Evolutionary conservation across 129 eudicot genomes (phyloP).

Genomic region (Erigeron canadensis): DNA sequence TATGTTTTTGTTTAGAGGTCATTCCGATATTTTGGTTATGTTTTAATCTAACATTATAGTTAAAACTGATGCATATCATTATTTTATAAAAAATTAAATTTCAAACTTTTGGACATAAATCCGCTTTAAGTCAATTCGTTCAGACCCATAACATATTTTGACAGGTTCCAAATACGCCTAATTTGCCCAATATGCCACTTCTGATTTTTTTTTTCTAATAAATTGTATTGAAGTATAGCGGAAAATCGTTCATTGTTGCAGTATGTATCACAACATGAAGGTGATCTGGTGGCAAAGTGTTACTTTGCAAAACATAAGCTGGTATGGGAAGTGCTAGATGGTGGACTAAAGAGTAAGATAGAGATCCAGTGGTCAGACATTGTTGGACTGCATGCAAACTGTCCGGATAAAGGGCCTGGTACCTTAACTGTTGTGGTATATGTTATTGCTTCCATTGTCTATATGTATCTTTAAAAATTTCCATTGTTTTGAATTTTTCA

Average conservation of each 20-base stretch:
- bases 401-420: constrained; percentile 59
- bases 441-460: neutral
- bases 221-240: constrained; percentile 9
- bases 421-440: constrained; percentile 60
- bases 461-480: too few relatives aligned
- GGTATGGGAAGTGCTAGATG: constrained; percentile 89
- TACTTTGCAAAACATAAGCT: constrained; percentile 91
- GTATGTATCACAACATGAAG: constrained; percentile 65
- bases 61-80: too few relatives aligned
- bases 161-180: too few relatives aligned
- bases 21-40: neutral
- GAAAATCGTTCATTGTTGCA: constrained; percentile 38
- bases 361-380: constrained; percentile 90
- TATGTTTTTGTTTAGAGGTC: neutral
- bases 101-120: neutral
- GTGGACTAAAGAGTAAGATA: constrained; percentile 74
- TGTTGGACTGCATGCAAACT: constrained; percentile 53
- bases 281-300: constrained; percentile 80
- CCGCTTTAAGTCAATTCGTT: neutral
- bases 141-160: neutral
- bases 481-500: too few relatives aligned
- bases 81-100: too few relatives aligned
- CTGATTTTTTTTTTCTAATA: neutral
- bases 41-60: neutral
- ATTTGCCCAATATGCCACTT: neutral